Base-by-base conservation (phyloP, 2,329 filamentous ascomycete species). In the Cladophialophora bantiana region DNA sequence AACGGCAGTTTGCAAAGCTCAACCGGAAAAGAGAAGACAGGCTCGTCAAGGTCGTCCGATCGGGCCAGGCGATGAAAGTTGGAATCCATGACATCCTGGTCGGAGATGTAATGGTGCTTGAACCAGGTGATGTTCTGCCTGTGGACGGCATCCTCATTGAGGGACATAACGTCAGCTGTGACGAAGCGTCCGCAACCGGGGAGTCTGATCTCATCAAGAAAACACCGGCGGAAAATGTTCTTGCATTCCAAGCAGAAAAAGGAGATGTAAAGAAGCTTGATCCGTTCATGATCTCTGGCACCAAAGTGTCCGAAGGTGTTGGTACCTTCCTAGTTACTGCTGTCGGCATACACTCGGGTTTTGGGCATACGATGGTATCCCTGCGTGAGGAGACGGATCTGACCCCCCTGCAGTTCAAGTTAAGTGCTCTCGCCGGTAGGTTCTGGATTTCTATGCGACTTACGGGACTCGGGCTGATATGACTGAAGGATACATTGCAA, bases 11-110 rank as follows among this genome's bases (percentile, higher is more conserved):
- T 73, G 89, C 91, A 45, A 92, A 92, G 76, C 81, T 94, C 66
- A 93, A 93, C 78, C 88, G 88, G 76, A 92, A 92, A 75, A 94
- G 94, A 77, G 88, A 93, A 57, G 89, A 93, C 74, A 85, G 91
- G 36, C 81, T 85, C 58, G 88, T 94, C 72, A 93, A 92, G 69
- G 88, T 92, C 7, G 81, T 91, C 59, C 88, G 92, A n/a, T 93
- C 90, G 0, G 92, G 90, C 35, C 88, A 84, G 72, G 88, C 88
- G 0, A 83, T 85, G 69, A 88, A 91, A 75, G 86, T 93, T 45
- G 90, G 88, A 0, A 85, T 93, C 3, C 85, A 90, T 70, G 88
- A 93, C 73, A 79, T 93, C 26, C 79, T 92, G 20, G 90, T 91
- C 34, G 91, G 91, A 42, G 91, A 94, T 74, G 82, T 94, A 1